Percentiles rank a stretch among this genome's conserved stretches.
phyloP scores from a whole-genome alignment of 108 stramenopile species.

The Aurantiochytrium sp. region DNA sequence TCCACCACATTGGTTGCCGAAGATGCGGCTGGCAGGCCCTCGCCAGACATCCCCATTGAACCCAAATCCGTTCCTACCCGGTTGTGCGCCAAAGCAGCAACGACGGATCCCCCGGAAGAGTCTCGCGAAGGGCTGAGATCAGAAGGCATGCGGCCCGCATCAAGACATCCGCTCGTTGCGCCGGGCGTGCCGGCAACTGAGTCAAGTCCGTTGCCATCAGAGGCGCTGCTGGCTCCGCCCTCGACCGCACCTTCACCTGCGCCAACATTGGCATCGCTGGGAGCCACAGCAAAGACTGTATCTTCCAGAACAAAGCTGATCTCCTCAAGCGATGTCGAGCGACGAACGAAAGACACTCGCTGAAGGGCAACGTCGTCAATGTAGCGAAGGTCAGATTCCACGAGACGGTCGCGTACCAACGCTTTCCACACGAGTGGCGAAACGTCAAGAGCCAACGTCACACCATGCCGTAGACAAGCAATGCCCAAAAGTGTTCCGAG shows the following conservation, averaged over 20 bases:
- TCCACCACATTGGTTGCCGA: neutral
- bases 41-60: neutral
- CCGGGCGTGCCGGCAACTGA: neutral
- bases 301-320: neutral
- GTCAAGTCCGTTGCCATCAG: neutral
- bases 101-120: neutral
- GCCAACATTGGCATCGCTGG: neutral
- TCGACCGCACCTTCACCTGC: neutral
- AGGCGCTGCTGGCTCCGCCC: neutral
- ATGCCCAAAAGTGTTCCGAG: neutral
- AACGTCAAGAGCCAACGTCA: neutral
- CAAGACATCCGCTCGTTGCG: neutral
- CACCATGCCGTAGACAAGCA: neutral
- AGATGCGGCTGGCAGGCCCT: neutral
- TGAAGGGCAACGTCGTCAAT: conserved; percentile 18
- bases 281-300: neutral
- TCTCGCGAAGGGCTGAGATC: neutral
- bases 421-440: neutral
- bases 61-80: neutral
- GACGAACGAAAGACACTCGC: neutral
- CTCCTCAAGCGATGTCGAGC: neutral
- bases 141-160: neutral
- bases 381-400: neutral
- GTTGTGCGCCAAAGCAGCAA: neutral
- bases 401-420: neutral